Evolutionary conservation across 1,284 basidiomycete species (phyloP).

Genomic region (Sutorius eximius): DNA sequence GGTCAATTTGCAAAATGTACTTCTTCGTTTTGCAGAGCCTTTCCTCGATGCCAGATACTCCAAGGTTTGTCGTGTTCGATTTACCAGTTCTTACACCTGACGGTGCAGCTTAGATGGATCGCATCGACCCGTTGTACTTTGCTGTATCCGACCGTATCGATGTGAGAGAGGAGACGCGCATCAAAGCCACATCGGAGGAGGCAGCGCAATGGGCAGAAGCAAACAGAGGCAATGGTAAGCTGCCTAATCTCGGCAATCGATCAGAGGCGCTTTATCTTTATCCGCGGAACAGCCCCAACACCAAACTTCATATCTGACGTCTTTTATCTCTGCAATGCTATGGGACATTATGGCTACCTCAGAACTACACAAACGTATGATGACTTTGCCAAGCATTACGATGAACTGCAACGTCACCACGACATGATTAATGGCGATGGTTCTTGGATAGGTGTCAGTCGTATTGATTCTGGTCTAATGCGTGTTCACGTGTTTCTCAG

Average conservation of each 20-base stretch:
- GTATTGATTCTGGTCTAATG: constrained; percentile 1
- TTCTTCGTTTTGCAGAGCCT: constrained; percentile 91
- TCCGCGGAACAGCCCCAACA: constrained; percentile 40
- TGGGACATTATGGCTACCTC: constrained; percentile 84
- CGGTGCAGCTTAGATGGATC: constrained; percentile 67
- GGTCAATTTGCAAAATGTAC: constrained; percentile 83
- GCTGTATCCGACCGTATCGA: constrained; percentile 71
- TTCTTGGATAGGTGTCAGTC: constrained; percentile 73
- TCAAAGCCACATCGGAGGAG: constrained; percentile 87
- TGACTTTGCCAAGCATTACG: constrained; percentile 68
- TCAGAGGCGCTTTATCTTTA: constrained; percentile 1
- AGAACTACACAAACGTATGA: constrained; percentile 77
- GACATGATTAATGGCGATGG: constrained; percentile 77
- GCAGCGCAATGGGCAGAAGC: constrained; percentile 69
- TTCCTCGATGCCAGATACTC: constrained; percentile 92
- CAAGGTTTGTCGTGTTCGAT: constrained; percentile 56
- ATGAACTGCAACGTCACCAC: constrained; percentile 77
- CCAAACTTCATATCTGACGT: constrained; percentile 96
- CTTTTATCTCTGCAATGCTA: constrained; percentile 85
- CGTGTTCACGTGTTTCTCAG: constrained; percentile 38
- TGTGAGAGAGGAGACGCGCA: constrained; percentile 84
- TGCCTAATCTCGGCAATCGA: not conserved
- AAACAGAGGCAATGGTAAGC: constrained; percentile 47
- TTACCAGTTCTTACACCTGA: constrained; percentile 12
- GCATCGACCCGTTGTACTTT: constrained; percentile 86